Base-by-base conservation (phyloP, 805 yeast genomes). In the Suhomyces canberraensis region DNA sequence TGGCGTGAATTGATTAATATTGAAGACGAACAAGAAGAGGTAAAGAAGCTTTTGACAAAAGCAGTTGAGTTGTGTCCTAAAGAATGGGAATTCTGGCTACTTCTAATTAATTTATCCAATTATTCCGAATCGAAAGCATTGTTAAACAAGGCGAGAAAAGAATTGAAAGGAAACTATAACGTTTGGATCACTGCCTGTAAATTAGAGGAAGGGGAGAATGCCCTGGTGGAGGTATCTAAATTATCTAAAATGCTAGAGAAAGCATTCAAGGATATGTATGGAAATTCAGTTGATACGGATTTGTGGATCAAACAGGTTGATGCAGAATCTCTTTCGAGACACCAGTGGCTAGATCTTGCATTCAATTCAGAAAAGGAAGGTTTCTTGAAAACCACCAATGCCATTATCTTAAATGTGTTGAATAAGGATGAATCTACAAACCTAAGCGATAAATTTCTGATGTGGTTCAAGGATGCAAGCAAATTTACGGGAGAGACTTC, bases 181-280 rank as follows among this genome's bases (percentile, higher is more conserved):
- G 67, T 88, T 2, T 87, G 95, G 91, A 59, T 87, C 2, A 66
- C 80, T 0, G 88, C 88, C 1, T 71, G 79, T 1, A 75, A 79
- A 44, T 51, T 88, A 11, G 95, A 87, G 55, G 74, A 68, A 37
- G 42, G 66, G 17, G 91, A 80, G 48, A 62, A 69, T 39, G 52
- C 59, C 1, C 54, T 59, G 4, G 64, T 64, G 6, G 59, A 65
- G n/a, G 68, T 61, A n/a, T 55, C 62, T 1, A 74, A 76, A 41
- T 56, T 81, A 1, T 56, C 56, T 4, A 70, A 67, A 49, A 48
- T 84, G 48, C 50, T 82, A 39, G 57, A 58, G 20, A 73, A 76
- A 51, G 80, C 79, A 33, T 53, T 69, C 14, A 49, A 63, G 33
- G 73, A 76, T 31, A 42, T 51, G 32, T 24, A 27, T 8, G 21